These are phyloP conservation scores for Pseudopithomyces maydicus DNA, from an alignment of 2,329 filamentous ascomycete species.

Conservation along the genomic window DNA sequence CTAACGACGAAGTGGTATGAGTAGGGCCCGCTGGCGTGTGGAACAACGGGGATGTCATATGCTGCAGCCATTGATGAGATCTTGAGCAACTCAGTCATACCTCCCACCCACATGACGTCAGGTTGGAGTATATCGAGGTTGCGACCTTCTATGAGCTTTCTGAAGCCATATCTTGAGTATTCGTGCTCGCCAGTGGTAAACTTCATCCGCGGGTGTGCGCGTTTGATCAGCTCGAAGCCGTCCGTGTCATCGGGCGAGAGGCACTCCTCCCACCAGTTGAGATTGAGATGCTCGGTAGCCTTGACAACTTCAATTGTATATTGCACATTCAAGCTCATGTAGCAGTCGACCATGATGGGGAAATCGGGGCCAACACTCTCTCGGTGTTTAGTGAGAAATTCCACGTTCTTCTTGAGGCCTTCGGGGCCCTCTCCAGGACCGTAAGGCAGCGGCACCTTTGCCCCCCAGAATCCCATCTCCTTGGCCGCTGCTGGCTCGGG, in stretches of 20 bases:
- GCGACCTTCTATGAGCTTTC: constrained; percentile 87
- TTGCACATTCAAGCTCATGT: constrained; percentile 91
- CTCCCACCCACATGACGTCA: constrained; percentile 97
- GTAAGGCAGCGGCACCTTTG: constrained; percentile 88
- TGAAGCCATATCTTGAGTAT: constrained; percentile 92
- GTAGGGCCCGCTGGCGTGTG: constrained; percentile 92
- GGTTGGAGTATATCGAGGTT: constrained; percentile 95
- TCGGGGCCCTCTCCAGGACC: constrained; percentile 84
- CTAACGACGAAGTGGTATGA: constrained; percentile 96
- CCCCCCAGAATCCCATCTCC: constrained; percentile 86
- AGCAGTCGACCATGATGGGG: constrained; percentile 94
- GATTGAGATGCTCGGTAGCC: constrained; percentile 79
- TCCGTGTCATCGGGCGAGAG: constrained; percentile 90
- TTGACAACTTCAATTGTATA: constrained; percentile 93
- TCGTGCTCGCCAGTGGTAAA: constrained; percentile 98
- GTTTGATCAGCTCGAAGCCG: constrained; percentile 87
- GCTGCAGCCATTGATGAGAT: constrained; percentile 87
- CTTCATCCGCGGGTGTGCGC: constrained; percentile 85
- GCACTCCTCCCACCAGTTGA: constrained; percentile 98
- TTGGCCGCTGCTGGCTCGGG: constrained; percentile 81
- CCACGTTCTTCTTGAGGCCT: constrained; percentile 86
- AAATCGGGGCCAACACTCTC: constrained; percentile 87
- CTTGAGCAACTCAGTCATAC: constrained; percentile 88
- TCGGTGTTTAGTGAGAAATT: constrained; percentile 83
- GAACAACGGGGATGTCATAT: constrained; percentile 92